Conservation (phyloP, 2,329 filamentous ascomycete species). For the Thelonectria discophora region DNA sequence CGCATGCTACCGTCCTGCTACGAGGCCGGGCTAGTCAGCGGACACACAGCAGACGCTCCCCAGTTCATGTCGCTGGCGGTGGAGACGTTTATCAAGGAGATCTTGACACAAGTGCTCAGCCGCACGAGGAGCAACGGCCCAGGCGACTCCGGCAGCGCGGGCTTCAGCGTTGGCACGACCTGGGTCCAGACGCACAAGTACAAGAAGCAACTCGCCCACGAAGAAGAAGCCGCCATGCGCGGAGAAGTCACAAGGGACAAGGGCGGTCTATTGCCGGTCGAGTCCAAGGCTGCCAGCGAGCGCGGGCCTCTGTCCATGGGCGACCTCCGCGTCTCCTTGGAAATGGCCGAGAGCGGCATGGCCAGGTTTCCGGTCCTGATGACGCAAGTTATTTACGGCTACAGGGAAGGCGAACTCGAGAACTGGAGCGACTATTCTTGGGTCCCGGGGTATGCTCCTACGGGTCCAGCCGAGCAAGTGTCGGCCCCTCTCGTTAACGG, state of each 20-base stretch:
- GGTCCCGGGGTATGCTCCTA: constrained; percentile 51
- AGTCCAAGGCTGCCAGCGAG: constrained; percentile 78
- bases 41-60: constrained; percentile 67
- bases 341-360: constrained; percentile 79
- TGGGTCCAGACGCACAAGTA: constrained; percentile 86
- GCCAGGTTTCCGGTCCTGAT: constrained; percentile 80
- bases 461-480: constrained; percentile 37
- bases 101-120: constrained; percentile 69
- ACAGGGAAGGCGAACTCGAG: constrained; percentile 80
- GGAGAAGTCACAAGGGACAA: constrained; percentile 80
- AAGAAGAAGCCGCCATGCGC: constrained; percentile 77
- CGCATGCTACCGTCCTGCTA: constrained; percentile 76
- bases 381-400: constrained; percentile 74
- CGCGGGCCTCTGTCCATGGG: constrained; percentile 78
- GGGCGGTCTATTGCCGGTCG: constrained; percentile 80
- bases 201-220: constrained; percentile 74
- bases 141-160: constrained; percentile 67
- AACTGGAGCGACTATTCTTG: constrained; percentile 69
- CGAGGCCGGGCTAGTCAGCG: constrained; percentile 68
- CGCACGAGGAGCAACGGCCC: constrained; percentile 72
- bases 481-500: constrained; percentile 48
- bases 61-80: constrained; percentile 72
- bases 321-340: constrained; percentile 79
- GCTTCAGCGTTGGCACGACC: constrained; percentile 70
- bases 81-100: constrained; percentile 73